phyloP scores from a whole-genome alignment of 1,284 basidiomycete genomes.

The Irpex sp. region DNA sequence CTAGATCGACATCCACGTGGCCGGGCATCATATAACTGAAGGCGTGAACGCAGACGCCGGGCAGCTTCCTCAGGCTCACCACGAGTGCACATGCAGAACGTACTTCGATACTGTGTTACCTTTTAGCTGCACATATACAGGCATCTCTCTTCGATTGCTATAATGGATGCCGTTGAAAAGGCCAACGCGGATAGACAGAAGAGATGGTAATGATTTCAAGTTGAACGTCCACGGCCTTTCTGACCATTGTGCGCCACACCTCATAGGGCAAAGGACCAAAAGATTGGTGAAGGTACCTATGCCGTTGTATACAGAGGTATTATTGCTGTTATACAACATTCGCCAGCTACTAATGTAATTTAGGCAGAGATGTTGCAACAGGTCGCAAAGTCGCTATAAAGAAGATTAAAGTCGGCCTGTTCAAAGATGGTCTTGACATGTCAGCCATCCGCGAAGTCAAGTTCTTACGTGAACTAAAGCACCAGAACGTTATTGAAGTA shows the following conservation, averaged over 20 bases:
- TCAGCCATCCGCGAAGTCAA: constrained; percentile 98
- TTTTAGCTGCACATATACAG: background rate
- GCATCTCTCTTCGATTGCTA: background rate
- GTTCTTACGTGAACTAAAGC: constrained; percentile 90
- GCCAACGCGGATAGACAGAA: constrained; percentile 69
- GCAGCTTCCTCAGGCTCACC: background rate
- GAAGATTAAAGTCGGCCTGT: constrained; percentile 95
- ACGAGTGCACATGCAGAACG: background rate
- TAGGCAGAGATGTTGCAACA: constrained; percentile 69
- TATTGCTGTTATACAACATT: constrained; percentile 14
- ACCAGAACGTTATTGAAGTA: constrained; percentile 95
- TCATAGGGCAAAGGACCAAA: constrained; percentile 78
- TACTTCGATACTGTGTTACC: background rate
- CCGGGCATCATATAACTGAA: background rate
- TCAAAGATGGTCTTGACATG: constrained; percentile 99
- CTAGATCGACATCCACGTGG: background rate
- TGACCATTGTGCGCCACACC: constrained; percentile 2
- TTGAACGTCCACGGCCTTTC: background rate
- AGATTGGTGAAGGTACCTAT: constrained; percentile 95
- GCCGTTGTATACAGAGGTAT: constrained; percentile 94
- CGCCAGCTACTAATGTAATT: background rate
- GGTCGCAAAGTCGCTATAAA: constrained; percentile 90
- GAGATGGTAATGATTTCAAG: constrained; percentile 48
- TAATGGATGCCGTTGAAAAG: constrained; percentile 78
- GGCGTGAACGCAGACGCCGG: background rate